Base-by-base conservation (phyloP, 108 stramenopile genomes). In the Thalassiosira profunda region DNA sequence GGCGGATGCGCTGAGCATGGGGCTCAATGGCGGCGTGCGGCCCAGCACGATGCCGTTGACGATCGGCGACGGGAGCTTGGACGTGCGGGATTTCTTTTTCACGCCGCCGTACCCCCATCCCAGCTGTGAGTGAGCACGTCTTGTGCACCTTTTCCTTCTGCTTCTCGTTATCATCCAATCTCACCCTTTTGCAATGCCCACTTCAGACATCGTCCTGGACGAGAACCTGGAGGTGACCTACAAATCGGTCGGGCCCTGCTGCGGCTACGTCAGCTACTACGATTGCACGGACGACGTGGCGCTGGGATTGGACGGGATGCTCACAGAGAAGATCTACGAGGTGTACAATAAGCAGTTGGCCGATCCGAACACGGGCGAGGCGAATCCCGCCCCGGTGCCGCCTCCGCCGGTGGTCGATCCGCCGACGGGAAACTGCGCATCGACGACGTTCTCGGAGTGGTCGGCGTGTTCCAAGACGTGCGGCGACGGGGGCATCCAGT, bases 161-260 rank as follows among this genome's bases (percentile, higher is more conserved):
- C n/a, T n/a, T n/a, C n/a, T n/a, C n/a, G n/a, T n/a, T n/a, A n/a
- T n/a, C n/a, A n/a, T n/a, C n/a, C n/a, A n/a, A n/a, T n/a, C n/a
- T n/a, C 5, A 54, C 40, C n/a, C n/a, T 41, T 41, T 14, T 41
- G 40, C 40, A n/a, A 41, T n/a, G 14, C 40, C n/a, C n/a, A n/a
- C n/a, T n/a, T 52, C 51, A 4, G 59, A 63, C 26, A 71, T 72
- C 10, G 58, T 81, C 37, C 47, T 81, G 15, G 80, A 76, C 51
- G 70, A 71, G 20, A 74, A 74, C 29, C 35, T 70, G 37, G 35
- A 45, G 31, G 58, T 80, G 6, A 70, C 43, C 3, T 58, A 72
- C 58, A 82, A 84, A 44, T 76, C 75, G 33, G 74, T 84, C 41
- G 83, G 83, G 11, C 83, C 83, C 10, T 84, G 83, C 52, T 84